phyloP scores from a whole-genome alignment of 78 protist genomes.

The Dictyostelium intermedium region DNA sequence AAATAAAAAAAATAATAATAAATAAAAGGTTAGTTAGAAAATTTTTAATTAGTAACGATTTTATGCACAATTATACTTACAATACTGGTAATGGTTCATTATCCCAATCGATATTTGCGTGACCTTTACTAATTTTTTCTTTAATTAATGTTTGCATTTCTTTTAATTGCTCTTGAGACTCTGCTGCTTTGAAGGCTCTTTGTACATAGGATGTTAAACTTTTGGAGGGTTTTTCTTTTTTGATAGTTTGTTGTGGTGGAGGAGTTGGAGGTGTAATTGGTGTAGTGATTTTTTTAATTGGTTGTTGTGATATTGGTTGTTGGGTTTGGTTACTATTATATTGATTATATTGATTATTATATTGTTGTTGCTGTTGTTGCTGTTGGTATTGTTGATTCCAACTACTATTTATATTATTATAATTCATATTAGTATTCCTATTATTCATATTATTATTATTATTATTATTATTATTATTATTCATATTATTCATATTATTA shows the following conservation, averaged over 20 bases:
- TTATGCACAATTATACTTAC: neutral
- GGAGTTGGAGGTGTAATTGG: neutral
- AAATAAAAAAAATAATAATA: neutral
- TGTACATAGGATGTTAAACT: slow-evolving; percentile 21
- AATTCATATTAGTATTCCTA: neutral
- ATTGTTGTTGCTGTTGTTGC: neutral
- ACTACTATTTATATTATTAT: neutral
- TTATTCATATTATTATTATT: neutral
- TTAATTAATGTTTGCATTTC: slow-evolving; percentile 37
- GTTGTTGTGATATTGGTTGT: neutral
- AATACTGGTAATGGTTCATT: slow-evolving; percentile 24
- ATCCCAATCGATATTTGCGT: slow-evolving; percentile 48
- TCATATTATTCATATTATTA: neutral
- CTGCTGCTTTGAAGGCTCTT: slow-evolving; percentile 21
- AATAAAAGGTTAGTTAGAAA: neutral
- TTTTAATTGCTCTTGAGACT: slow-evolving; percentile 21
- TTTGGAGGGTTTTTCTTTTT: neutral
- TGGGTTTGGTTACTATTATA: neutral
- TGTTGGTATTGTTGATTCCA: slow-evolving; percentile 12
- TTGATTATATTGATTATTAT: neutral
- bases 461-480: too few species aligned
- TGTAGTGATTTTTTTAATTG: slow-evolving; percentile 5
- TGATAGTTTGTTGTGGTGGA: neutral
- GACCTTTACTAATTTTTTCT: neutral
- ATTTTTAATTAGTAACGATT: neutral